Evolutionary conservation across 768 basidiomycete genomes (phyloP).

Genomic region (Melanogaster broomeanus): DNA sequence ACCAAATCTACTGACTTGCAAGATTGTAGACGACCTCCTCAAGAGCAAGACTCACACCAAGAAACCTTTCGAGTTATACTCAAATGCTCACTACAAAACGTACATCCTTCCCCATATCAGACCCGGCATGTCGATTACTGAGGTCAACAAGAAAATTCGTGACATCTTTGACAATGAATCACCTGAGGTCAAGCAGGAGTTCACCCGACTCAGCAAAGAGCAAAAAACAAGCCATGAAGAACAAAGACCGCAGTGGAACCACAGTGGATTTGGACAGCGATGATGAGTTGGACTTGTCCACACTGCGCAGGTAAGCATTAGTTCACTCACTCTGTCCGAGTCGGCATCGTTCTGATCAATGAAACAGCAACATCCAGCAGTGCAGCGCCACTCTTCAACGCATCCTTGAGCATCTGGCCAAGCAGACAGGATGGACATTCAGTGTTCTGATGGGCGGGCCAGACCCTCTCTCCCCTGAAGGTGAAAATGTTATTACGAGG

Average conservation of each 20-base stretch:
- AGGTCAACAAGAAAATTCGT: neutral
- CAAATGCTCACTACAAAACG: neutral
- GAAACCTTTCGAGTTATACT: neutral
- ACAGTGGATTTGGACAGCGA: neutral
- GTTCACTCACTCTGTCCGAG: too few relatives aligned
- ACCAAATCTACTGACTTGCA: too few relatives aligned
- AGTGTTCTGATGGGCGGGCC: constrained; percentile 5
- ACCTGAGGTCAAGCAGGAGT: neutral
- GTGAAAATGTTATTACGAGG: neutral
- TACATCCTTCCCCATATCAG: neutral
- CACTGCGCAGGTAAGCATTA: too few relatives aligned
- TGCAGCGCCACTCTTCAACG: neutral
- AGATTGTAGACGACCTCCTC: too few relatives aligned
- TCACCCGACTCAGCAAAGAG: neutral
- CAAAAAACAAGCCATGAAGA: neutral
- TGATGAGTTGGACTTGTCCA: neutral
- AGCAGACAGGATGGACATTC: constrained; percentile 2
- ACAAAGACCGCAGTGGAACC: neutral
- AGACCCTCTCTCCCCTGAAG: neutral
- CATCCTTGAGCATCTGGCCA: neutral
- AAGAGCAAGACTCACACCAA: neutral
- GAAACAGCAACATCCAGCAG: constrained; percentile 1
- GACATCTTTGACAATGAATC: neutral
- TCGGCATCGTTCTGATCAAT: too few relatives aligned
- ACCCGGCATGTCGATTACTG: neutral